Conservation (phyloP, 83 land plant species). For the Diphasiastrum complanatum region DNA sequence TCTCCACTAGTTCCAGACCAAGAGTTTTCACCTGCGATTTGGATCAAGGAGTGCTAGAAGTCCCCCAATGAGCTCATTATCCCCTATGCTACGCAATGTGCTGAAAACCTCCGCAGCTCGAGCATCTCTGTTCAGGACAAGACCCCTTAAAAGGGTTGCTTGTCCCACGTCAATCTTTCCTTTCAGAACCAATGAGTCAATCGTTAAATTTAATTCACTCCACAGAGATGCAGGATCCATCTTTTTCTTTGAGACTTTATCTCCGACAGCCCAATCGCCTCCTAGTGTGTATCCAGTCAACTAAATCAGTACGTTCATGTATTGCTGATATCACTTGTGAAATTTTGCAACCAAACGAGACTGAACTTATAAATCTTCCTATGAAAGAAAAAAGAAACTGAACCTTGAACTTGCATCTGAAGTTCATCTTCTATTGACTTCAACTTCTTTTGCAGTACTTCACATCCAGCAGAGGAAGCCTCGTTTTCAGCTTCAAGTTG, state of each 20-base stretch:
- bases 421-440: neutral
- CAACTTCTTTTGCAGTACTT: neutral
- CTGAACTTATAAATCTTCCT: constrained; percentile 13
- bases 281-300: neutral
- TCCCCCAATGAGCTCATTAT: constrained; percentile 27
- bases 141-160: constrained; percentile 25
- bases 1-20: neutral
- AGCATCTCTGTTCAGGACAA: constrained; percentile 26
- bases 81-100: constrained; percentile 13
- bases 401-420: neutral
- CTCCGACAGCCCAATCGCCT: neutral
- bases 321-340: too few species aligned
- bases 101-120: constrained; percentile 27
- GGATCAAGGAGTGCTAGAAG: constrained; percentile 31
- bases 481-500: constrained; percentile 8
- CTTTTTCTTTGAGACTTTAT: constrained; percentile 7
- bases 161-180: constrained; percentile 27
- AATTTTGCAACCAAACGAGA: too few species aligned
- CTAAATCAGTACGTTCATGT: too few species aligned
- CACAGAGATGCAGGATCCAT: constrained; percentile 26
- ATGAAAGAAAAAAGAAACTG: too few species aligned
- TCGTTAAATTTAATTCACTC: constrained; percentile 32
- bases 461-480: neutral
- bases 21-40: constrained; percentile 20
- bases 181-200: constrained; percentile 34